Conservation (phyloP, 2,329 filamentous ascomycete genomes). For the Diplocarpon rosae region DNA sequence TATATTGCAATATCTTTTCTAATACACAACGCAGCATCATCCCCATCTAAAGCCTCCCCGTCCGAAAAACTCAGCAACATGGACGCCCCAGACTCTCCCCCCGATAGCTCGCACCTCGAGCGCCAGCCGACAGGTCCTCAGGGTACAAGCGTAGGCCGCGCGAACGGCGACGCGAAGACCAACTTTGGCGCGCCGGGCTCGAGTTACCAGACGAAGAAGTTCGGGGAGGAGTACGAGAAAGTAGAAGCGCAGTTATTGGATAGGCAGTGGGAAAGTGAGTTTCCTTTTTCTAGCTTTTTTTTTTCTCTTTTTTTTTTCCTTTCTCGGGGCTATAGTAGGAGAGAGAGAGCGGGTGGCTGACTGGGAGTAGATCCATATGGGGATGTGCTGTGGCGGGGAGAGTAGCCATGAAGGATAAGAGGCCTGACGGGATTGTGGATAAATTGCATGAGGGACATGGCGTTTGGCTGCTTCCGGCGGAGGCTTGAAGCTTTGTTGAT, state of each 20-base stretch:
- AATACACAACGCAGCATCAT: not conserved
- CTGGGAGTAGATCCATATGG: conserved; percentile 1
- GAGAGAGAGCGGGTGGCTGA: conserved; percentile 34
- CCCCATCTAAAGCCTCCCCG: not conserved
- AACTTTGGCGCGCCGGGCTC: conserved; percentile 34
- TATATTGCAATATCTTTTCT: too few relatives aligned
- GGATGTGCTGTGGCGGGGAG: not conserved
- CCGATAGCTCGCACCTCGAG: conserved; percentile 4
- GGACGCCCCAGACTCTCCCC: conserved; percentile 23
- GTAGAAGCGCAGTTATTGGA: conserved; percentile 40
- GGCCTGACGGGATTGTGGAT: too few relatives aligned
- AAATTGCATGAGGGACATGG: too few relatives aligned
- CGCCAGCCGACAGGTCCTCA: not conserved
- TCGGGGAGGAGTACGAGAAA: conserved; percentile 41
- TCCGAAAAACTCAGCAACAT: conserved; percentile 9
- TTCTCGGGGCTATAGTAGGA: conserved; percentile 26
- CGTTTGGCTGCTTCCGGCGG: too few relatives aligned
- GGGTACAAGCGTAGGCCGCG: too few relatives aligned
- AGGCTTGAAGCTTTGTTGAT: too few relatives aligned
- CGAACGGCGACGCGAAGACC: conserved; percentile 10
- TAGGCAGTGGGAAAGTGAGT: conserved; percentile 36
- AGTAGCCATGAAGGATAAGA: not conserved
- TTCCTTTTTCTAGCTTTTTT: too few relatives aligned
- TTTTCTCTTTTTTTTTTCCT: too few relatives aligned
- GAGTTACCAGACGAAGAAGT: conserved; percentile 44